Conservation (phyloP, 805 yeast genomes). For the Yamadazyma paraphyllophila region DNA sequence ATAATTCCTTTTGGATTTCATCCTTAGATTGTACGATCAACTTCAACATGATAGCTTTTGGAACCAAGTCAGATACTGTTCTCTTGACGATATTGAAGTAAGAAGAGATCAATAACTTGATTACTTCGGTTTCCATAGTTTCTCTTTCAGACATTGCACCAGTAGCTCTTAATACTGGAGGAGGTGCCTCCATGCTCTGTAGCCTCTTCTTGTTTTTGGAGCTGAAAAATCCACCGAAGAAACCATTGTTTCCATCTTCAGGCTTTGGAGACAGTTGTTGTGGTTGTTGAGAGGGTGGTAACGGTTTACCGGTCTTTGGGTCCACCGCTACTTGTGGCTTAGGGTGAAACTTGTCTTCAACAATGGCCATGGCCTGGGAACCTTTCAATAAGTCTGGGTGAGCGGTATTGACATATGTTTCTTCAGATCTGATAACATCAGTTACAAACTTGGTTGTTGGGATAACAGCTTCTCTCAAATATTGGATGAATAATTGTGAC, state of each 20-base stretch:
- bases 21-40: conserved; percentile 80
- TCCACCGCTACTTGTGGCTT: conserved; percentile 74
- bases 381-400: conserved; percentile 97
- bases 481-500: conserved; percentile 74
- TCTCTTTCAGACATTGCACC: conserved; percentile 94
- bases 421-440: conserved; percentile 83
- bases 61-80: conserved; percentile 89
- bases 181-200: conserved; percentile 97
- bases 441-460: conserved; percentile 86
- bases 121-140: conserved; percentile 94
- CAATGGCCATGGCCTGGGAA: conserved; percentile 90
- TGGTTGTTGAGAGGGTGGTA: conserved; percentile 44
- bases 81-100: conserved; percentile 91
- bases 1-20: conserved; percentile 84
- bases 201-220: conserved; percentile 90
- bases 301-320: conserved; percentile 86
- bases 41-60: conserved; percentile 93
- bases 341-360: conserved; percentile 81
- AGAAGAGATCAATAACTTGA: conserved; percentile 84
- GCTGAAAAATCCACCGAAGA: conserved; percentile 93
- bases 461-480: conserved; percentile 68
- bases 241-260: conserved; percentile 66
- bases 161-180: conserved; percentile 87
- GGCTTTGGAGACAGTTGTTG: conserved; percentile 15
- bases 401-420: conserved; percentile 93